phyloP scores from a whole-genome alignment of 1,284 basidiomycete genomes.

The Flammula alnicola region DNA sequence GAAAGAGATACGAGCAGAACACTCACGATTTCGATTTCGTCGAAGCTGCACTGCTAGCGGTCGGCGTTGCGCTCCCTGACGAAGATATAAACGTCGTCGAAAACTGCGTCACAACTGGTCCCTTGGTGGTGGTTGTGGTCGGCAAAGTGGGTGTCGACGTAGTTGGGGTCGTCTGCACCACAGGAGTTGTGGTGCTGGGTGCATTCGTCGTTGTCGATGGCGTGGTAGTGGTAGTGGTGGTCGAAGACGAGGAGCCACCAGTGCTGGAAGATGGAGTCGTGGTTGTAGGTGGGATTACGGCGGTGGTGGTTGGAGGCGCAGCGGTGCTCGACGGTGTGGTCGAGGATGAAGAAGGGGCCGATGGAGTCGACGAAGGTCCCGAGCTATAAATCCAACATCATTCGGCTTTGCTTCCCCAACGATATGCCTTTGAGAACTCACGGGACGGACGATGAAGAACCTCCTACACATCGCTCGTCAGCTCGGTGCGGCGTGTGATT shows the following conservation, averaged over 20 bases:
- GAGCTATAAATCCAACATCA: too few species aligned
- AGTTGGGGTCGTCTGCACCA: slow-evolving; percentile 1
- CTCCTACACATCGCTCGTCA: too few species aligned
- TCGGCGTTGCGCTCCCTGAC: not conserved
- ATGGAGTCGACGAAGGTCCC: not conserved
- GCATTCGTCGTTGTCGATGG: too few species aligned
- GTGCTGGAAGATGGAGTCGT: not conserved
- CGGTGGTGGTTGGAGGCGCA: not conserved
- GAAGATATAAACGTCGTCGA: slow-evolving; percentile 4
- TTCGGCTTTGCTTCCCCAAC: too few species aligned
- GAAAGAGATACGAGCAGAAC: not conserved
- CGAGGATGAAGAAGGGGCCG: not conserved
- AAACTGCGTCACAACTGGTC: not conserved
- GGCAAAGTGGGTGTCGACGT: not conserved
- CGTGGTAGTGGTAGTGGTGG: not conserved
- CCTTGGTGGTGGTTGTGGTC: slow-evolving; percentile 1
- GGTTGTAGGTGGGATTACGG: too few species aligned
- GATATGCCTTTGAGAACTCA: too few species aligned
- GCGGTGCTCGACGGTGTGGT: not conserved
- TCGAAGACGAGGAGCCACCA: not conserved
- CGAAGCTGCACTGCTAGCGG: not conserved
- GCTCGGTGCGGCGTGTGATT: too few species aligned
- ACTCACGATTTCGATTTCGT: not conserved
- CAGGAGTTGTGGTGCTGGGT: not conserved
- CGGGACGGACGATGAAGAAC: too few species aligned